Percentiles rank a stretch among this genome's conserved stretches.
Conservation (phyloP, 1,284 basidiomycete genomes). For the Termitomyces sp. region DNA sequence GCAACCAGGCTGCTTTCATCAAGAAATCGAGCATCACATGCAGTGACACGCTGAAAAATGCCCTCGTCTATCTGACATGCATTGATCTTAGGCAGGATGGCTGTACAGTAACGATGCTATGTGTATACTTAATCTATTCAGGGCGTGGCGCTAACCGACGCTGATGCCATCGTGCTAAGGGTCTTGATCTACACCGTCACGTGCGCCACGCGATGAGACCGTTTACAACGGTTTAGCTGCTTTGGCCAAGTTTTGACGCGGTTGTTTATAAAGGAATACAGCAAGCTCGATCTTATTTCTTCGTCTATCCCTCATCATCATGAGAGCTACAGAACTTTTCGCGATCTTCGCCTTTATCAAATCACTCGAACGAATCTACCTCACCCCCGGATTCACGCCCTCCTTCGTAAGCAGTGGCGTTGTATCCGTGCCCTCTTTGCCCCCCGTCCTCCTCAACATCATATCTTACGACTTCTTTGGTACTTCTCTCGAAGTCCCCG, state of each 20-base stretch:
- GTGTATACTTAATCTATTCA: neutral
- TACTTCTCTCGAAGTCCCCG: neutral
- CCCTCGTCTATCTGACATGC: neutral
- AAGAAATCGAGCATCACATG: neutral
- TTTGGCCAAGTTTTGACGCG: neutral
- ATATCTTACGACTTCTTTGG: neutral
- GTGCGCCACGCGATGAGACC: neutral
- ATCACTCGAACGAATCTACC: neutral
- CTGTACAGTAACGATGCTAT: neutral
- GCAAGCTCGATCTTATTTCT: neutral
- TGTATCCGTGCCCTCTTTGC: neutral
- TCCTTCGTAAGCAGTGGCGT: neutral
- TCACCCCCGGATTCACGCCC: neutral
- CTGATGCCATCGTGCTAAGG: neutral
- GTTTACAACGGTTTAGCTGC: neutral
- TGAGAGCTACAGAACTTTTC: constrained; percentile 2
- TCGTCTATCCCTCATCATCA: neutral
- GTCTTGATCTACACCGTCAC: neutral
- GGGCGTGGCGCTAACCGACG: neutral
- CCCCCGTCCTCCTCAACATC: neutral
- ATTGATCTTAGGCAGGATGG: no score
- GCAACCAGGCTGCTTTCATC: no score
- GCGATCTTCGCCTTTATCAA: neutral
- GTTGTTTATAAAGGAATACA: neutral
- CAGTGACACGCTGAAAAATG: neutral